Evolutionary conservation across 371 early-diverging fungal species (phyloP).

Genomic region (Blakeslea trispora): DNA sequence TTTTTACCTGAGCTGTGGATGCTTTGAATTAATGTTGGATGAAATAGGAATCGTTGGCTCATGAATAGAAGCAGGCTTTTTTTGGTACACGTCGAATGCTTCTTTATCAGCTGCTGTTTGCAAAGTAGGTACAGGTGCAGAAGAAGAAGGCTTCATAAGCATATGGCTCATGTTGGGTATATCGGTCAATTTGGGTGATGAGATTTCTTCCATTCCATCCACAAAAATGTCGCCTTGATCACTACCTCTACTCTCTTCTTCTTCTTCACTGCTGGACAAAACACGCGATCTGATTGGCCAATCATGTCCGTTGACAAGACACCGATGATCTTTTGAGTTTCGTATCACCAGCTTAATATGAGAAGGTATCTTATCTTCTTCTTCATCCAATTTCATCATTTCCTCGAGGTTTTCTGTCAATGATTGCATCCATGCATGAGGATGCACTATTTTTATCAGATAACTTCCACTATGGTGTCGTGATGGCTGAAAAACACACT

Average conservation of each 20-base stretch:
- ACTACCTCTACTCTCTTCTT: constrained; percentile 41
- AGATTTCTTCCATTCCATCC: constrained; percentile 34
- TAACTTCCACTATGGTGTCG: constrained; percentile 8
- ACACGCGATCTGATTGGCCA: constrained; percentile 35
- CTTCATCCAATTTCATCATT: constrained; percentile 11
- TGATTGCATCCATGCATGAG: constrained; percentile 24
- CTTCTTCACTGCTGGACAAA: constrained; percentile 34
- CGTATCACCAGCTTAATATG: neutral
- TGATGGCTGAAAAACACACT: constrained; percentile 22
- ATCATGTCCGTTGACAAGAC: constrained; percentile 32
- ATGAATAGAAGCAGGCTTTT: neutral
- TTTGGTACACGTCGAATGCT: neutral
- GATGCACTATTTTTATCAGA: constrained; percentile 30
- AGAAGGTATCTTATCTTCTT: neutral
- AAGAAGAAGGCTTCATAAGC: neutral
- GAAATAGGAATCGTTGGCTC: neutral
- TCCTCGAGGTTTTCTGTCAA: constrained; percentile 14
- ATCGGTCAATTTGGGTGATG: neutral
- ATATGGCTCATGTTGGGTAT: neutral
- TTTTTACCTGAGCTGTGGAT: no score
- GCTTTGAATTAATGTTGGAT: no score
- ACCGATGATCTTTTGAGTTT: constrained; percentile 2
- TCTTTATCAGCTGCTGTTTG: neutral
- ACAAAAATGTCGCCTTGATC: constrained; percentile 33
- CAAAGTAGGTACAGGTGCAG: neutral